phyloP scores from a whole-genome alignment of 257 asterid genomes.

The Echites panduratus region DNA sequence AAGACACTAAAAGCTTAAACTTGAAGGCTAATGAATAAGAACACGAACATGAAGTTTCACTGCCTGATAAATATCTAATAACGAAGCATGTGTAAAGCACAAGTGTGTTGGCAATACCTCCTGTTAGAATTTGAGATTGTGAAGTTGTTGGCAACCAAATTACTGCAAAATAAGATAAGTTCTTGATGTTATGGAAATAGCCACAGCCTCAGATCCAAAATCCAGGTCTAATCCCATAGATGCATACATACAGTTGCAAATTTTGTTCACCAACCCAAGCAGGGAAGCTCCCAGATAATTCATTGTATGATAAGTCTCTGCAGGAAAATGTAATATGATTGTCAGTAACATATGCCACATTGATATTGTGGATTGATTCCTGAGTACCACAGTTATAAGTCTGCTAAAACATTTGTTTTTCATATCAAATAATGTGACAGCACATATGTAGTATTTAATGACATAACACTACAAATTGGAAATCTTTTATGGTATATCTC shows the following conservation, averaged over 20 bases:
- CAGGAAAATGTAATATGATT: constrained; percentile 12
- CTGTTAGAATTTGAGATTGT: constrained; percentile 31
- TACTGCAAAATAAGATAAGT: constrained; percentile 31
- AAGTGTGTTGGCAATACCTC: constrained; percentile 33
- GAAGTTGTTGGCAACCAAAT: constrained; percentile 74
- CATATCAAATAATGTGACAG: not conserved
- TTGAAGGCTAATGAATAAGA: not conserved
- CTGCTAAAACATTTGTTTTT: not conserved
- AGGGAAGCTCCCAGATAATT: constrained; percentile 67
- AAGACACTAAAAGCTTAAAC: not conserved
- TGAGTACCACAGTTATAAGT: not conserved
- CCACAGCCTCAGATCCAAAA: not conserved
- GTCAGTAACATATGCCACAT: not conserved
- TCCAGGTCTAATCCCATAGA: not conserved
- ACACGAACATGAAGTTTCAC: not conserved
- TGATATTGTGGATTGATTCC: not conserved
- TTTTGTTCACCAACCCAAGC: constrained; percentile 46
- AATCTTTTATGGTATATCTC: not conserved
- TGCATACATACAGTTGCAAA: constrained; percentile 49
- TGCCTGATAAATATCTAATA: not conserved
- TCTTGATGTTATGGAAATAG: constrained; percentile 5
- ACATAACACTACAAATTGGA: not conserved
- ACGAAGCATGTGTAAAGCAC: constrained; percentile 1
- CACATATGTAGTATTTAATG: not conserved
- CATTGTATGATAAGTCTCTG: constrained; percentile 77